Conservation (phyloP, 441 rosid genomes). For the Isatis lusitanica region DNA sequence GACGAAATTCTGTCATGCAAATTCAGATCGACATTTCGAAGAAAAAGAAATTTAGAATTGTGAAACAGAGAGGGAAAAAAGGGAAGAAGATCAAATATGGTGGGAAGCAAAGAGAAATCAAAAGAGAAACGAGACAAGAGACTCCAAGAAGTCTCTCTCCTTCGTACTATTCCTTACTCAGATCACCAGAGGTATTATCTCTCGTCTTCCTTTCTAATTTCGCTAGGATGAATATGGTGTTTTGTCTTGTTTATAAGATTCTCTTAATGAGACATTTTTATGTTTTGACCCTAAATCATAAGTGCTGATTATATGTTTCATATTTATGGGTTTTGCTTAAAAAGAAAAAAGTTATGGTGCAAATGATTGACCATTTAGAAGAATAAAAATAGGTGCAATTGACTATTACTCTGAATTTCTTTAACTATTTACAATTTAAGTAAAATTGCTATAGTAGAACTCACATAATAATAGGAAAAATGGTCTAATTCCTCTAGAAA, state of each 20-base stretch:
- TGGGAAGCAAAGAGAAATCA: conserved; percentile 52
- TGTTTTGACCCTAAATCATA: not conserved
- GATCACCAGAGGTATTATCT: conserved; percentile 82
- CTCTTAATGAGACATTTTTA: not conserved
- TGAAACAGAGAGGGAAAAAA: not conserved
- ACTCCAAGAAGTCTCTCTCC: conserved; percentile 80
- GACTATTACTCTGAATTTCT: no score
- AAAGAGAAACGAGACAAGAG: conserved; percentile 76
- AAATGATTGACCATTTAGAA: no score
- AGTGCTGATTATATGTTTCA: not conserved
- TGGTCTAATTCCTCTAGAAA: no score
- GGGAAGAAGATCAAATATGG: conserved; percentile 26
- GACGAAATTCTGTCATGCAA: not conserved
- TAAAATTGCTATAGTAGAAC: no score
- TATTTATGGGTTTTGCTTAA: no score
- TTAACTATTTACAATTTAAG: no score
- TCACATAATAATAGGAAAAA: no score
- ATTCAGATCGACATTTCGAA: not conserved
- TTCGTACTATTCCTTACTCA: conserved; percentile 88
- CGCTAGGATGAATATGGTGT: not conserved
- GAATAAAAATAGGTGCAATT: no score
- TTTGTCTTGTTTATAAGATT: not conserved
- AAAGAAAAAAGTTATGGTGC: no score
- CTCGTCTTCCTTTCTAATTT: not conserved
- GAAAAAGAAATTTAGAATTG: not conserved